Base-by-base conservation (phyloP, 192 early-diverging fungal genomes). In the Thamnidium elegans region DNA sequence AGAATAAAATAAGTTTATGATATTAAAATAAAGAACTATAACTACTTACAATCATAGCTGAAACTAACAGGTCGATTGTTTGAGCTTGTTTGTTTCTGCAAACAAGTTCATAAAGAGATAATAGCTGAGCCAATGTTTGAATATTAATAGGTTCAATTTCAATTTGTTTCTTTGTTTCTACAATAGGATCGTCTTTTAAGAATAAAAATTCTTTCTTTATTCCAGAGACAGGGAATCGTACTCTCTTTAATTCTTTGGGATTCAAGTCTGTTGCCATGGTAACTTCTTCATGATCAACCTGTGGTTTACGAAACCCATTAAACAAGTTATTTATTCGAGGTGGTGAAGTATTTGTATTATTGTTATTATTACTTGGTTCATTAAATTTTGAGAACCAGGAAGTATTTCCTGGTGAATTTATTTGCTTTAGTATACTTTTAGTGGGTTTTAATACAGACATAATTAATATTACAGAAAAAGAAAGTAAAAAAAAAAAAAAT, bases 201-300 rank as follows among this genome's bases (percentile, higher is more conserved):
- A 52, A 61, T 4, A 63, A 62, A 11, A 81, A 79, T 61, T 85
- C 83, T 5, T 75, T 80, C 0, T 75, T 78, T 39, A 85, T 69
- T 44, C 82, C 69, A 31, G 63, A 68, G 3, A 81, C 81, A 1
- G 83, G 79, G 66, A 85, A 85, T 17, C 81, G 71, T 2, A 85
- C 83, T 47, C 80, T 64, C 59, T 84, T 84, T 34, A 84, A 46
- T 7, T 63, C 58, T 42, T 67, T 56, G 3, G 68, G 61, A 1
- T 42, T n/a, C 15, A 75, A 52, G 36, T 73, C 62, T 26, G 63
- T 59, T 23, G 39, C 21, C 21, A 43, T 23, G 23, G 4, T 42
- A 21, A 14, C 17, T 45, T 44, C 13, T 59, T 56, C 32, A 17
- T 39, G n/a, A 11, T 56, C 31, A 7, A 32, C n/a, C n/a, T 34